Conservation (phyloP, 2,329 filamentous ascomycete genomes). For the Geosmithia morbida region DNA sequence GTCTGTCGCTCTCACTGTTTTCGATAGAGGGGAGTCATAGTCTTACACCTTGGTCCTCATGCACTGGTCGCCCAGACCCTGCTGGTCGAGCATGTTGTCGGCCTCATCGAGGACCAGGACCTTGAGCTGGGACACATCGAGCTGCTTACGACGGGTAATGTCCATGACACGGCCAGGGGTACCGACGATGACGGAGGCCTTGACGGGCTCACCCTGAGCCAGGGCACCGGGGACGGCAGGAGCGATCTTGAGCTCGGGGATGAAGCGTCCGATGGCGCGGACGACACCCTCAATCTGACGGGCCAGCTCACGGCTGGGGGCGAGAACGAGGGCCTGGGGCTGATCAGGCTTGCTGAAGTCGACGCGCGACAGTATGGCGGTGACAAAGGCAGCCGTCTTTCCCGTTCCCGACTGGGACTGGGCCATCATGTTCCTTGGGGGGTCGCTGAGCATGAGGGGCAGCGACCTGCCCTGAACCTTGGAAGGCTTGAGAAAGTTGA, state of each 20-base stretch:
- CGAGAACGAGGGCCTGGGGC: constrained; percentile 80
- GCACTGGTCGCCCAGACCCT: constrained; percentile 91
- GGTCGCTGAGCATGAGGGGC: constrained; percentile 72
- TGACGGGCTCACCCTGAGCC: constrained; percentile 52
- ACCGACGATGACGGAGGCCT: constrained; percentile 73
- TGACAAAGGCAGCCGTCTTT: constrained; percentile 92
- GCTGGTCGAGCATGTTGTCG: constrained; percentile 96
- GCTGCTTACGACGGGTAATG: constrained; percentile 60
- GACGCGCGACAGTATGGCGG: constrained; percentile 78
- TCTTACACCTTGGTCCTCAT: constrained; percentile 68
- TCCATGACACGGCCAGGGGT: constrained; percentile 91
- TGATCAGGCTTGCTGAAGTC: constrained; percentile 53
- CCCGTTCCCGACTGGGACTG: constrained; percentile 99
- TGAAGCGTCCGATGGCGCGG: constrained; percentile 69
- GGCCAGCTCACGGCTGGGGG: constrained; percentile 86
- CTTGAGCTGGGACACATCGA: constrained; percentile 59
- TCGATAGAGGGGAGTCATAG: too few species aligned
- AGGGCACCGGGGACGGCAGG: constrained; percentile 72
- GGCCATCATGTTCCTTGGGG: constrained; percentile 88
- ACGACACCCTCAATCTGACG: constrained; percentile 87
- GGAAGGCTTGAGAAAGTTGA: constrained; percentile 89
- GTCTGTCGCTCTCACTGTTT: too few species aligned
- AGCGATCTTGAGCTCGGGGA: constrained; percentile 59
- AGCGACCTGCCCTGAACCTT: constrained; percentile 96
- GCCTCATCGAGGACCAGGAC: constrained; percentile 91